Evolutionary conservation across 2,329 filamentous ascomycete genomes (phyloP), one percentile per base, ranked within the genome.

Genomic region (Colletotrichum caudatum): DNA sequence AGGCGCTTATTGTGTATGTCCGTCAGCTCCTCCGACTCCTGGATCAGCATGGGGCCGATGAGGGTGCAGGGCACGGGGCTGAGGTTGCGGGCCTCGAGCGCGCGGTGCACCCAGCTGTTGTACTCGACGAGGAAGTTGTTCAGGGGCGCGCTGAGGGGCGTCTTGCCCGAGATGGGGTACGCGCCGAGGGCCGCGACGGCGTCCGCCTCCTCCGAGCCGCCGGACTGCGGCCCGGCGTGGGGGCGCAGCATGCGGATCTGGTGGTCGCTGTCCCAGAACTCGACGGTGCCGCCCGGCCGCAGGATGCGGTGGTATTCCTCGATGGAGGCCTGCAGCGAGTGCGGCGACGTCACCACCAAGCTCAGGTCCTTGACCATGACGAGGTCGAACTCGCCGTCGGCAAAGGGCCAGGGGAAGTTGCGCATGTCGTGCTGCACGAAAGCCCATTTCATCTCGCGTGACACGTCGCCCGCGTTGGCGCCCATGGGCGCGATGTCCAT

Each of bases 201-300:
- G 29, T 50, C 67, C 23, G 50, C 51, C 23, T 71, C 73, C 33
- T 64, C 68, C 16, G 50, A 54, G 39, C 64, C 51, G 9, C 37
- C 16, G 12, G 59, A 26, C 29, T 88, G 84, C 18, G 87, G 87
- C 2, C 91, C 90, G 2, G 93, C 90, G 78, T 96, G 93, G 3
- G 94, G 93, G 62, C 94, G 86, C 37, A 98, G 86, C 80, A 94
- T 95, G 75, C 95, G 92, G 74, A 97, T 90, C 16, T 92, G 88
- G 78, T 94, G 90, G 81, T 98, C 95, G 6, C 92, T 92, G 74
- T 97, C 95, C 95, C 95, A 98, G 20, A 97, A 86, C 79, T 98
- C 95, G 35, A 98, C 78, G 2, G 90, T 89, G 5, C 95, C 95
- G 20, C 93, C 94, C 0, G 93, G 91, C 74, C 88, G 90, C 46